Base-by-base conservation (phyloP, 108 stramenopile species). In the Fragilariopsis cylindrus region DNA sequence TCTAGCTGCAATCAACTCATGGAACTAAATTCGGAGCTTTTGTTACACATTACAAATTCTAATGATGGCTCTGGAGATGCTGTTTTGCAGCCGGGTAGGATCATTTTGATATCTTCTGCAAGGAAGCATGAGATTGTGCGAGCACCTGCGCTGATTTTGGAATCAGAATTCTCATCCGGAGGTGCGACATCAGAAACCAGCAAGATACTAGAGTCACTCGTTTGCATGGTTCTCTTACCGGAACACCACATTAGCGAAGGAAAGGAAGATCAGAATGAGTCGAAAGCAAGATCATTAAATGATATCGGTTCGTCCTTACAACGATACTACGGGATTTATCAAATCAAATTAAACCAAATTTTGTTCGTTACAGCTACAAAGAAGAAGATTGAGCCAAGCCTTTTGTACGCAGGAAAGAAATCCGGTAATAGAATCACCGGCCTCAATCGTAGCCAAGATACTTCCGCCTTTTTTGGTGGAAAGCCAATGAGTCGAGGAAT, bases 151-250 rank as follows among this genome's bases (percentile, higher is more conserved):
- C 70, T 94, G 69, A 77, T 94, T 5, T 60, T 94, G 63, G 57
- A 65, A 39, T 46, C 60, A 30, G 18, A 62, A 21, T 57, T 60
- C 40, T 50, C 69, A 39, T 54, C 48, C 9, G 81, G 49, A 42
- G 58, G 84, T 15, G 78, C 88, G 2, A 50, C 66, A 4, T 43
- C 45, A 9, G 75, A 69, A 30, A 42, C 45, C 7, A 60, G 49
- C 2, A 70, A 42, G 45, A 42, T 16, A 7, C 48, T 52, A 7
- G 16, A 65, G 5, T 72, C 52, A 39, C 58, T 76, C n/a, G 73
- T 90, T 54, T 90, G 92, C 70, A 78, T 90, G 78, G 84, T 90
- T 3, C 79, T 91, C 41, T 75, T 92, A 7, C 91, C 93, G 19
- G 75, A 85, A 52, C 81, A 83, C 58, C 91, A 77, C 58, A 71